Evolutionary conservation across 371 early-diverging fungal species (phyloP), one percentile per base, ranked within the genome.

Genomic region (Haplosporangium sp.): DNA sequence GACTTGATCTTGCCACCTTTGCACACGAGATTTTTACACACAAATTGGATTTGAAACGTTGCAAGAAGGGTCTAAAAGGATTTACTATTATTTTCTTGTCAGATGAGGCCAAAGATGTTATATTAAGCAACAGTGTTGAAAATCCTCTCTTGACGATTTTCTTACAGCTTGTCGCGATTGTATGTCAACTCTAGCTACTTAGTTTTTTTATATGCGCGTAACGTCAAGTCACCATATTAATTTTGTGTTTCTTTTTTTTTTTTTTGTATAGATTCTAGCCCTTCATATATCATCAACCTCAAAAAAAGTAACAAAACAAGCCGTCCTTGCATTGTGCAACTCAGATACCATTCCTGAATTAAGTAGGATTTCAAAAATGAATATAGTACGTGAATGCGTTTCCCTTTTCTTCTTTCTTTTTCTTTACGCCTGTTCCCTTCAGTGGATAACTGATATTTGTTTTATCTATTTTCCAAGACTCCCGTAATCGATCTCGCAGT

Each of bases 1-100:
- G 67, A 5, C 35, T 71, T 19, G 57, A 76, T 38, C 61, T 76
- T n/a, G 76, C 76, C 15, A 56, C 71, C 5, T 67, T 76, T 39
- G 59, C 67, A 3, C 62, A 62, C 15, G 67, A 58, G 19, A 13
- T 63, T 8, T 61, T 71, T 27, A 19, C 34, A 7, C 39, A 63
- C 0, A 15, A 53, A 1, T 20, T 67, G 47, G 59, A 62, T 27
- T 39, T 63, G 39, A 39, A 61, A 3, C 48, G 64, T 8, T 38
- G 55, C 40, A 61, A 66, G 20, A 47, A 48, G 44, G 59, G 63
- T 10, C 55, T 76, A 1, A 15, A 52, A 20, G 76, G 67, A n/a
- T 66, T 71, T 13, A 19, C 38, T 0, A 9, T 6, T 15, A 15
- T 71, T 17, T 71, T 76, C 47, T 44, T 67, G 7, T 5, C 17